Evolutionary conservation across 176 grass and related monocot genomes (phyloP).

Genomic region (Rhynchospora tenuis): DNA sequence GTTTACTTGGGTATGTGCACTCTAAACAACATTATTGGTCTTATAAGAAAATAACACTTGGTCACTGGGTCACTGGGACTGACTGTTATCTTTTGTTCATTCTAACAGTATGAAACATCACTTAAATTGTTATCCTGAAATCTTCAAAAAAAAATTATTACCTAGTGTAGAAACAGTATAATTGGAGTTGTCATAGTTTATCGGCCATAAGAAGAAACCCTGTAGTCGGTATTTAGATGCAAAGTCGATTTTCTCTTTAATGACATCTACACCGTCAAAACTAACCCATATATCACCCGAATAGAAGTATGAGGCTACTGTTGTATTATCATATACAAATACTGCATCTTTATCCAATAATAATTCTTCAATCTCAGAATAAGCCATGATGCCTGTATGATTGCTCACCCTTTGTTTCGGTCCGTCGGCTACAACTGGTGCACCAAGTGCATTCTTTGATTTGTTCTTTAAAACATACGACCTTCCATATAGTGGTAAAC

Average conservation of each 20-base stretch:
- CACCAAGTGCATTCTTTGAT: conserved; percentile 45
- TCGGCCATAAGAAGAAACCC: conserved; percentile 81
- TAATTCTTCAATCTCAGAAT: conserved; percentile 59
- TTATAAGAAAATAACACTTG: neutral
- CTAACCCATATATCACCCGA: conserved; percentile 67
- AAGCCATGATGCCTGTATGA: conserved; percentile 58
- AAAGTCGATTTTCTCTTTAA: conserved; percentile 69
- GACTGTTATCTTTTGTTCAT: neutral
- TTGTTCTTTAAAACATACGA: conserved; percentile 81
- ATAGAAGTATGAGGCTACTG: conserved; percentile 49
- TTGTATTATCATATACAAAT: conserved; percentile 48
- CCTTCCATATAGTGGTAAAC: conserved; percentile 59
- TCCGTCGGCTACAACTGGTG: conserved; percentile 47
- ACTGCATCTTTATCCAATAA: conserved; percentile 16
- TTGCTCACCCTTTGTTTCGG: conserved; percentile 63
- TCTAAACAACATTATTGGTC: neutral
- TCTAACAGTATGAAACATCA: neutral
- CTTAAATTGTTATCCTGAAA: neutral
- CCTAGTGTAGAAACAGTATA: conserved; percentile 57
- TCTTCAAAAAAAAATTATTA: neutral
- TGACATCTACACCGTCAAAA: conserved; percentile 59
- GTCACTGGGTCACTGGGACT: neutral
- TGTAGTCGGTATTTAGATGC: conserved; percentile 28
- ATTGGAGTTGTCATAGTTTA: conserved; percentile 68
- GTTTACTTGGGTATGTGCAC: neutral